phyloP scores from a whole-genome alignment of 495 filamentous ascomycete genomes.

The Amniculicola lignicola region DNA sequence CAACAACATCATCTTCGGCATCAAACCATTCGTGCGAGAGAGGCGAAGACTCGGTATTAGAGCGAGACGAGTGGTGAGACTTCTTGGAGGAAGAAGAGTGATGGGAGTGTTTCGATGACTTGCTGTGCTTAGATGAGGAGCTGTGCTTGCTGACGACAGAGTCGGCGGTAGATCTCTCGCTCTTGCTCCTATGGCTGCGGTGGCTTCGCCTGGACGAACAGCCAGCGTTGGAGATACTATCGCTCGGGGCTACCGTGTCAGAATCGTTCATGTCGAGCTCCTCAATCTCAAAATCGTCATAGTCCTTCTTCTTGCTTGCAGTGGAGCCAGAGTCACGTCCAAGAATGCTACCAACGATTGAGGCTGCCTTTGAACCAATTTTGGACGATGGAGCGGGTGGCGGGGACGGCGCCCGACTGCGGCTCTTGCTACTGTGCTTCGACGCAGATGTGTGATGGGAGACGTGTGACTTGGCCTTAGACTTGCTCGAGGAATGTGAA shows the following conservation, averaged over 20 bases:
- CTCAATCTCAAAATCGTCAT: constrained; percentile 20
- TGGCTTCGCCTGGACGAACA: constrained; percentile 27
- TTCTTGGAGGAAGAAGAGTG: constrained; percentile 5
- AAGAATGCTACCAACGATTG: constrained; percentile 28
- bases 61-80: constrained; percentile 1
- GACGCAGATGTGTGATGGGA: constrained; percentile 16
- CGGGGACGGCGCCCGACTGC: constrained; percentile 21
- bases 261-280: constrained; percentile 35
- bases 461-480: constrained; percentile 24
- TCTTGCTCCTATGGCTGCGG: constrained; percentile 15
- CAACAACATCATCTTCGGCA: background rate
- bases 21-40: constrained; percentile 2
- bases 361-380: constrained; percentile 23
- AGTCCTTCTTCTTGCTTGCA: constrained; percentile 6
- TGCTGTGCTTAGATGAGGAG: constrained; percentile 14
- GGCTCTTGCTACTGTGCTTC: constrained; percentile 25
- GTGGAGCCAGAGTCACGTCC: constrained; percentile 13
- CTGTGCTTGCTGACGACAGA: constrained; percentile 20
- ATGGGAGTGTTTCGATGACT: constrained; percentile 14
- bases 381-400: background rate
- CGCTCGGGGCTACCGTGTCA: constrained; percentile 39
- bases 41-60: background rate
- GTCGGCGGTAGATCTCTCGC: background rate
- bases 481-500: constrained; percentile 33
- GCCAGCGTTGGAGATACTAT: constrained; percentile 41